Evolutionary conservation across 2,329 filamentous ascomycete genomes (phyloP), one percentile per base, ranked within the genome.

Genomic region (Hypoxylon sp.): DNA sequence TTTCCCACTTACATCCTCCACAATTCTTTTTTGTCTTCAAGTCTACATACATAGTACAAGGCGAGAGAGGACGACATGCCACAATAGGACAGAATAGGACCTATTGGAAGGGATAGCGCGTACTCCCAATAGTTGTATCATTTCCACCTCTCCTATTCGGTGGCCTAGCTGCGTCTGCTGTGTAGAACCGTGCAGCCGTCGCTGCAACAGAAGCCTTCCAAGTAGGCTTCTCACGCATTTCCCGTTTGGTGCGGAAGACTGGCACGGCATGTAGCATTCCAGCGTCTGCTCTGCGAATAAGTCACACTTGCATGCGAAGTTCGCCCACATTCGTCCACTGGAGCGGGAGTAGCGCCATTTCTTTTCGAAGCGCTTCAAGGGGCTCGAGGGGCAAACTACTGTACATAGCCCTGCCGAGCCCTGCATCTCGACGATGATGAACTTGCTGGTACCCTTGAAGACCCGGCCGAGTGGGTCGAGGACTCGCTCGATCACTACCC

Each of bases 131-230:
- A 47, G 50, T 38, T 47, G 37, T 46, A 17, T 41, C 17, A 33
- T n/a, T 38, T 46, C 21, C 38, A 55, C 55, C 54, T 60, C 50
- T 49, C 57, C 48, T 54, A 63, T 63, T 62, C 47, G 55, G 55
- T 52, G 21, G 33, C 38, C 41, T 26, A 43, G 46, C 48, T 27
- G 46, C 46, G 49, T 50, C 46, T 60, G 18, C 31, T 35, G 10
- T 18, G 15, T 35, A 57, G 60, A 60, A 48, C 53, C 56, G 29
- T 56, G 53, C 55, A 60, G 49, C 35, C 20, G n/a, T 48, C 38
- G 20, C 47, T 62, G 58, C 46, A 62, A 63, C 54, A 64, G 61
- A 64, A 64, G 52, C 29, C 24, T 55, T 57, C 46, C 18, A 57
- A 43, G 52, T 23, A 35, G 15, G 52, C 58, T 64, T 64, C 61